These are phyloP conservation scores for Solanum clarkiae DNA, from an alignment of 257 asterid genomes.

Conservation along the genomic window DNA sequence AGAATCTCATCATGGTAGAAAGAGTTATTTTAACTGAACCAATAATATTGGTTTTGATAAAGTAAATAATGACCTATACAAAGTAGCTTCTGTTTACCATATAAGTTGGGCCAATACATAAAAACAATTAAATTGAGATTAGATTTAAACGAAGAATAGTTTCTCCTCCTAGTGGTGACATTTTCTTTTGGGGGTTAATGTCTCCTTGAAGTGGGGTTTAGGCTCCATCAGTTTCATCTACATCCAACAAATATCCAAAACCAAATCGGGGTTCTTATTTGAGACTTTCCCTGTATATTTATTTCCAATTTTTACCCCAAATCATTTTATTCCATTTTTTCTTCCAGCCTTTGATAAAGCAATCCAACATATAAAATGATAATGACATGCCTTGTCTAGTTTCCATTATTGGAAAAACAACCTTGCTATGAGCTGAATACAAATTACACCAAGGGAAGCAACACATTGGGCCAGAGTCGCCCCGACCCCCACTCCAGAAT, in stretches of 20 bases:
- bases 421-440: neutral
- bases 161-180: neutral
- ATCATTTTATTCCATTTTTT: neutral
- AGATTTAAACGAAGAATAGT: neutral
- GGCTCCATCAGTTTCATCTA: neutral
- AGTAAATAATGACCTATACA: neutral
- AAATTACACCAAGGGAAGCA: neutral
- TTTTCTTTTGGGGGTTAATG: neutral
- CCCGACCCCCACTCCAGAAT: neutral
- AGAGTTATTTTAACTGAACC: neutral
- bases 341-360: neutral
- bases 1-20: neutral
- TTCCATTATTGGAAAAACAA: neutral
- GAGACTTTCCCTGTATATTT: neutral
- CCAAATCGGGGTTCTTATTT: neutral
- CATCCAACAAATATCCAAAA: neutral
- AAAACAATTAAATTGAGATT: neutral
- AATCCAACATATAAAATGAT: neutral
- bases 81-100: neutral
- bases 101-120: neutral
- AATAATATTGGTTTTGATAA: neutral
- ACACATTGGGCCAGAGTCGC: neutral
- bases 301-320: neutral
- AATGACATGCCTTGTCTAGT: neutral
- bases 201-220: neutral